Evolutionary conservation across 1,139 yeast species (phyloP).

Genomic region (Arxiozyma slooffiae): DNA sequence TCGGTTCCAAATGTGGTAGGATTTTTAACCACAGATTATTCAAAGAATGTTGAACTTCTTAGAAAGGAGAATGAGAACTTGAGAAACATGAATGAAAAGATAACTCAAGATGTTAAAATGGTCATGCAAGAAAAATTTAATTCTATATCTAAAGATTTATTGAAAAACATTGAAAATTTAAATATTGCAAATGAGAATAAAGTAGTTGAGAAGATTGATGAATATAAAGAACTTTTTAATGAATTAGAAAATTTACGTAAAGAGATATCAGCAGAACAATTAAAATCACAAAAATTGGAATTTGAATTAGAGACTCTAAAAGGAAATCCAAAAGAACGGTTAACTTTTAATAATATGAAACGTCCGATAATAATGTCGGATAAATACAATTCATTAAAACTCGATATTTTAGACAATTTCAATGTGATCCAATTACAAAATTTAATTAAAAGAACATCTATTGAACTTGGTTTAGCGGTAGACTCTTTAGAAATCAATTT

Average conservation of each 20-base stretch:
- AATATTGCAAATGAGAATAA: neutral
- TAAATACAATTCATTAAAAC: conserved; percentile 1
- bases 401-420: conserved; percentile 6
- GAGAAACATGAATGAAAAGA: neutral
- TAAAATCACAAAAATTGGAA: neutral
- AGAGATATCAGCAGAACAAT: neutral
- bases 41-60: neutral
- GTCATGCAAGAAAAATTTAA: neutral
- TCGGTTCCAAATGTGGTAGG: neutral
- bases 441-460: conserved; percentile 17
- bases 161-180: neutral
- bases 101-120: neutral
- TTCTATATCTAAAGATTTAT: neutral
- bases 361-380: conserved; percentile 3
- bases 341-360: conserved; percentile 4
- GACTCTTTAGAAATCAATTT: neutral
- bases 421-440: conserved; percentile 26
- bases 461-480: conserved; percentile 1
- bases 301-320: neutral
- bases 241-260: neutral
- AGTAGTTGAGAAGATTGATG: neutral
- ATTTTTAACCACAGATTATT: neutral
- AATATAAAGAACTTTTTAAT: neutral
- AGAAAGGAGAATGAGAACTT: neutral
- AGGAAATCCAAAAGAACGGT: conserved; percentile 1